Evolutionary conservation across 179 eudicot genomes (phyloP), one percentile per base, ranked within the genome.

Genomic region (Beta macrorhiza): DNA sequence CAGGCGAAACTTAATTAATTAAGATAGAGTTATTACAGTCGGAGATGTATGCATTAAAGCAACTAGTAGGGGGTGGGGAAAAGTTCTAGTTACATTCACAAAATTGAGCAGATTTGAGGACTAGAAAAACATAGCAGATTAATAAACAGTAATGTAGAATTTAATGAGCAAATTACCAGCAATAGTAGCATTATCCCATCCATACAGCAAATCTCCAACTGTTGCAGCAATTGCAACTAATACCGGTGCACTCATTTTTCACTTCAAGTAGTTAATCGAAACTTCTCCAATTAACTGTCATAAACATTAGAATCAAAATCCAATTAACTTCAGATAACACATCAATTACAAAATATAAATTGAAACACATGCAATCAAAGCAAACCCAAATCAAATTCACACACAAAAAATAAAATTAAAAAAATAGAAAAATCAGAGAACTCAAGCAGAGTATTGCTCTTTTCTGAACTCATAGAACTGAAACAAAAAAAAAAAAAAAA

Each of bases 121-220:
- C 56, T 49, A 45, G 11, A 68, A 42, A 16, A 75, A 63, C 0
- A 0, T 11, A 44, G 22, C n/a, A 22, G 22, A 37, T 13, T 51
- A 51, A 22, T 4, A 9, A n/a, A 0, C 4, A 42, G 47, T 55
- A 8, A 56, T 19, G 77, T 16, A 4, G 32, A 29, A n/a, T 52
- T 32, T 77, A 5, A 8, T 58, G 67, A 79, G 57, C 72, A 69
- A 62, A 52, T 79, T 90, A 93, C 98, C 96, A 56, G 98, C 94
- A 82, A 93, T 92, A 22, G 94, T 89, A 68, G 98, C 96, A 83
- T 89, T 91, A 81, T 93, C 98, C 98, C 98, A 93, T 88, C 98
- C 98, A 85, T 90, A 93, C 58, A 93, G 85, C 32, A 93, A 83
- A 85, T 93, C 89, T 22, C 98, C 98, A 32, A 91, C 80, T 16